These are phyloP conservation scores for Pseudopediastrum boryanum DNA, from an alignment of 139 green algal species.

Conservation along the genomic window DNA sequence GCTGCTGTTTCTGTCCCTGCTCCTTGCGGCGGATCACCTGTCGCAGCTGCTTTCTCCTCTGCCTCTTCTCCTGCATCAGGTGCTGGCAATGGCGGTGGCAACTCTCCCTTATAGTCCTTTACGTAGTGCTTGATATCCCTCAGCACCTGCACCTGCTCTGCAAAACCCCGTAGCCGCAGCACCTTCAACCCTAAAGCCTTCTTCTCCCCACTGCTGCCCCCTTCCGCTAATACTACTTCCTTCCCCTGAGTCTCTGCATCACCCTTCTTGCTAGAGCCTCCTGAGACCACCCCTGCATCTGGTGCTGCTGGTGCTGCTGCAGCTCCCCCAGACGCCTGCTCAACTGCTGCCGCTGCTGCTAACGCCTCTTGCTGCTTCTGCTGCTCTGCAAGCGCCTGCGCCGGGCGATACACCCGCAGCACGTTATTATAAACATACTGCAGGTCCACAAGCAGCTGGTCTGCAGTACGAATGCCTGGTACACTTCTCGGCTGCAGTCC, in stretches of 20 bases:
- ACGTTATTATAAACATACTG: conserved; percentile 66
- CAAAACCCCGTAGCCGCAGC: conserved; percentile 39
- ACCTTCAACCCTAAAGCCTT: no score
- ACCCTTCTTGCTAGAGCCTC: no score
- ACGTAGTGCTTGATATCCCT: conserved; percentile 89
- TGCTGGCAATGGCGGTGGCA: neutral
- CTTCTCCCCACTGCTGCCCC: no score
- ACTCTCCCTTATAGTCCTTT: conserved; percentile 72
- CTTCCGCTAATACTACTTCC: no score
- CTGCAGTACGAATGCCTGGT: conserved; percentile 16
- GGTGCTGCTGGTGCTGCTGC: neutral
- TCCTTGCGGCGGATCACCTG: conserved; percentile 21
- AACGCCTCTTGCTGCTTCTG: neutral
- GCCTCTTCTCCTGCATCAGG: conserved; percentile 20
- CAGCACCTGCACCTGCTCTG: conserved; percentile 55
- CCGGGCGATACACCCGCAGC: conserved; percentile 48
- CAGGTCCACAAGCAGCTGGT: conserved; percentile 73
- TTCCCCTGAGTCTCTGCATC: no score
- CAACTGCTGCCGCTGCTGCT: conserved; percentile 12
- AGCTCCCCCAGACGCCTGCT: neutral
- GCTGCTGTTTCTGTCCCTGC: conserved; percentile 3
- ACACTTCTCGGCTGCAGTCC: neutral
- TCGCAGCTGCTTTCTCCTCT: conserved; percentile 1
- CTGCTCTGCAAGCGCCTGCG: conserved; percentile 4
- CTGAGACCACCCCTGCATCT: no score